Evolutionary conservation across 129 eudicot genomes (phyloP), one percentile per base, ranked within the genome.

Genomic region (Solidago caesia): DNA sequence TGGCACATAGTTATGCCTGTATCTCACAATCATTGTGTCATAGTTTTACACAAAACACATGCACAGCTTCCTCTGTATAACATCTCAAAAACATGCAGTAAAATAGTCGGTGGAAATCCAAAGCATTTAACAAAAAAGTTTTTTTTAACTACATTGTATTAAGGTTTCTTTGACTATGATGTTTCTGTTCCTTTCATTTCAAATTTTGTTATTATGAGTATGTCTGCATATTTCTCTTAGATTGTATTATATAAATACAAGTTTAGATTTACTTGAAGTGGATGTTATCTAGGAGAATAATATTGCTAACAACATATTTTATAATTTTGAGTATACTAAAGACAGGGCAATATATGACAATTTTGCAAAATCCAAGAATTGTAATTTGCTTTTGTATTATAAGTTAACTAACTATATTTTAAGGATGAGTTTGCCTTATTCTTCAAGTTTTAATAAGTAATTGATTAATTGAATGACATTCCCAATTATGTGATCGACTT

Each of bases 151-250:
- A 21, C 15, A 7, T 53, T 53, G 0, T 14, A 29, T 63, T 63
- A 13, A 42, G n/a, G 47, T 10, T 63, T 39, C 33, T 11, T 57
- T 43, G 67, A 72, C 15, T 58, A 2, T 60, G 77, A 73, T 73
- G 68, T 59, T 58, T 73, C 77, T 58, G 77, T 60, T 73, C 13
- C 77, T 73, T 73, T 45, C 59, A 73, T 73, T 73, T 58, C 9
- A 72, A 59, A 67, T 72, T 21, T 11, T 27, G 13, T 48, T 47
- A 69, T 26, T 69, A 11, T 10, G 44, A 11, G 60, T 69, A 48
- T 69, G 46, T 48, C 73, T 69, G 46, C 73, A 69, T 69, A 45
- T 4, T 47, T 10, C 25, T 48, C 43, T 48, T 71, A 53, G 64
- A 10, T 56, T n/a, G n/a, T n/a, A 39, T 4, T 74, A 45, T 48